Evolutionary conservation across 805 yeast genomes (phyloP).

Genomic region (Hemisphaericaspora nanyangensis): DNA sequence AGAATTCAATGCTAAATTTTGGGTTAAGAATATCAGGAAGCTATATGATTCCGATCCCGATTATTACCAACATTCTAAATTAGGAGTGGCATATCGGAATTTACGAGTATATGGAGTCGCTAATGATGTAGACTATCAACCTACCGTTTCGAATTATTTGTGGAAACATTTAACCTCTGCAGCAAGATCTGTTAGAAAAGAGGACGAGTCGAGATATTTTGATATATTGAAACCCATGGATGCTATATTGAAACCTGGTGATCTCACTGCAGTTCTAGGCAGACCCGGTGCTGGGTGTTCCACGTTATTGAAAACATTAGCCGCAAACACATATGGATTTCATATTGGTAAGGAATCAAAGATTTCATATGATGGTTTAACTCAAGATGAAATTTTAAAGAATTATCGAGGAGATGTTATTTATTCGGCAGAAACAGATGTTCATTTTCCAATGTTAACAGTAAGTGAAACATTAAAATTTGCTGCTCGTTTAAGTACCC

Average conservation of each 20-base stretch:
- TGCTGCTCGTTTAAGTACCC: conserved; percentile 48
- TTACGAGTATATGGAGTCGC: conserved; percentile 64
- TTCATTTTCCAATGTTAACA: conserved; percentile 50
- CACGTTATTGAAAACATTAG: conserved; percentile 36
- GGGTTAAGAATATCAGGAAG: conserved; percentile 65
- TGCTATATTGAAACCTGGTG: conserved; percentile 35
- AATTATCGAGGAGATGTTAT: conserved; percentile 34
- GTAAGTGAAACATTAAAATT: conserved; percentile 53
- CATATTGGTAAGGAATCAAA: conserved; percentile 28
- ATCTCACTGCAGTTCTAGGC: conserved; percentile 38
- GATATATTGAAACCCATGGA: conserved; percentile 33
- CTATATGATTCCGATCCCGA: conserved; percentile 53
- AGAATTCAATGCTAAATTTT: conserved; percentile 55
- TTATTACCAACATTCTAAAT: conserved; percentile 55
- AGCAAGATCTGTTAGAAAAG: conserved; percentile 14
- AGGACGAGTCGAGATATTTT: conserved; percentile 23
- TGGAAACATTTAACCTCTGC: conserved; percentile 19
- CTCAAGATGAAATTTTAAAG: conserved; percentile 22
- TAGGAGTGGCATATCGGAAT: conserved; percentile 58
- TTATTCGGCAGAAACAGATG: conserved; percentile 49
- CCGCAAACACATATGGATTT: conserved; percentile 38
- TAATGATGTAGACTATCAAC: conserved; percentile 63
- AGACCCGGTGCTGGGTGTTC: conserved; percentile 43
- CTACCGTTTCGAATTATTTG: conserved; percentile 47
- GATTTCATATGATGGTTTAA: conserved; percentile 33